Percentiles rank a stretch among this genome's conserved stretches.
Conservation (phyloP, 257 asterid species). For the Cinchona pubescens region DNA sequence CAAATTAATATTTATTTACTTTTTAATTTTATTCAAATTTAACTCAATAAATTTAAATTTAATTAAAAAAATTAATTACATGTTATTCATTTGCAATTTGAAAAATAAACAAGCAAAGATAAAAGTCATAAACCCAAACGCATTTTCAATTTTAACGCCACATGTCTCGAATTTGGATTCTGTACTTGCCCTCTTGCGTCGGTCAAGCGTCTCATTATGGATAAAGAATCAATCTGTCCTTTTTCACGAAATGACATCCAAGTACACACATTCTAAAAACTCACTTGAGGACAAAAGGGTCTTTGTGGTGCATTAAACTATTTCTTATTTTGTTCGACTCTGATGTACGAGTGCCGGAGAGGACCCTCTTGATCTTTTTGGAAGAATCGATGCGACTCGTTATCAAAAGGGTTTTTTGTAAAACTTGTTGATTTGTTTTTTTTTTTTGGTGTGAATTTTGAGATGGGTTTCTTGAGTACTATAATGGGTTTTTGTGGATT, state of each 20-base stretch:
- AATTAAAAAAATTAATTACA: too few relatives aligned
- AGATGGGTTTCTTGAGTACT: constrained; percentile 75
- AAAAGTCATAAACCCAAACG: neutral
- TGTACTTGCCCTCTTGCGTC: neutral
- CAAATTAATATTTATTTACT: too few relatives aligned
- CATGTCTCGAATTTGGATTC: neutral
- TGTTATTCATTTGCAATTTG: too few relatives aligned
- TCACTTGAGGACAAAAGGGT: neutral
- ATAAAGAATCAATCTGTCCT: neutral
- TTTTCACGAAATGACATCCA: neutral
- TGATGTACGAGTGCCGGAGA: neutral
- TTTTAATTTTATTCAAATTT: too few relatives aligned
- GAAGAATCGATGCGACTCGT: constrained; percentile 18
- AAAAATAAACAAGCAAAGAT: too few relatives aligned
- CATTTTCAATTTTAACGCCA: neutral
- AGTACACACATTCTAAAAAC: neutral
- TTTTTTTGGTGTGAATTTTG: neutral
- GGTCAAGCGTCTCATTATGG: neutral
- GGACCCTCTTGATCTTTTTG: neutral
- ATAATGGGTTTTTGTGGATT: constrained; percentile 77
- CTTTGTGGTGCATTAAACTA: neutral
- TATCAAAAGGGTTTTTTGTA: neutral
- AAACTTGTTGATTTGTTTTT: neutral
- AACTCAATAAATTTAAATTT: too few relatives aligned
- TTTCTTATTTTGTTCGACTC: neutral